Conservation (phyloP, 495 filamentous ascomycete genomes). For the Peziza echinospora region DNA sequence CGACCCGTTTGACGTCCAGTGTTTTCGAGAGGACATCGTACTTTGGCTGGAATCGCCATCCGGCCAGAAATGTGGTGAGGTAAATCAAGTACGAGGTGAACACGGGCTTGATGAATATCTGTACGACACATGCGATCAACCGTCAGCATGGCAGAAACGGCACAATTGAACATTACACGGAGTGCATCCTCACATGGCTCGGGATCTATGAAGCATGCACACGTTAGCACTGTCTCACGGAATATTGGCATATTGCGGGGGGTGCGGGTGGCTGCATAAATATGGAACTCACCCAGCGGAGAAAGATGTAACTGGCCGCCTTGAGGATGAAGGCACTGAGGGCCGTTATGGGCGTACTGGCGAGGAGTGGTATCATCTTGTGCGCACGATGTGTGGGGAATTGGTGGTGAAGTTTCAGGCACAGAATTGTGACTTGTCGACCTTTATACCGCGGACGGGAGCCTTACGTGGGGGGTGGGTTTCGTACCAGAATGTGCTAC, state of each 20-base stretch:
- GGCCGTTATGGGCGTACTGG: conserved; percentile 5
- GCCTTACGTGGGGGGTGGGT: too few relatives aligned
- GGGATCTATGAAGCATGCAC: conserved; percentile 33
- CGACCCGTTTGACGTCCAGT: conserved; percentile 36
- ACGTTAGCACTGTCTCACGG: background rate
- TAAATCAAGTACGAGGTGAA: conserved; percentile 55
- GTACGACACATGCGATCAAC: conserved; percentile 6
- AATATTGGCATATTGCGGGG: background rate
- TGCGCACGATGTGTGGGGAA: too few relatives aligned
- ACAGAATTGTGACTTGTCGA: too few relatives aligned
- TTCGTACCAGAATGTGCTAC: too few relatives aligned
- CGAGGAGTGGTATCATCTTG: too few relatives aligned
- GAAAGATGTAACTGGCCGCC: conserved; percentile 44
- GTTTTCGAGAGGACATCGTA: conserved; percentile 38
- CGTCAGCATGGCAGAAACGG: background rate
- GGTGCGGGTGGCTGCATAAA: background rate
- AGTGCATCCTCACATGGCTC: conserved; percentile 26
- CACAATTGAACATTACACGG: background rate
- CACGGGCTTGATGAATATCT: conserved; percentile 42
- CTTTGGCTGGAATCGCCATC: conserved; percentile 33
- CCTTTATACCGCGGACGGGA: too few relatives aligned
- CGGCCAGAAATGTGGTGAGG: conserved; percentile 40
- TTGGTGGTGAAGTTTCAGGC: too few relatives aligned
- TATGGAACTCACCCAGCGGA: conserved; percentile 53
- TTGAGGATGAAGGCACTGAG: conserved; percentile 42